phyloP scores from a whole-genome alignment of 257 asterid genomes.

The Scutellaria minor region DNA sequence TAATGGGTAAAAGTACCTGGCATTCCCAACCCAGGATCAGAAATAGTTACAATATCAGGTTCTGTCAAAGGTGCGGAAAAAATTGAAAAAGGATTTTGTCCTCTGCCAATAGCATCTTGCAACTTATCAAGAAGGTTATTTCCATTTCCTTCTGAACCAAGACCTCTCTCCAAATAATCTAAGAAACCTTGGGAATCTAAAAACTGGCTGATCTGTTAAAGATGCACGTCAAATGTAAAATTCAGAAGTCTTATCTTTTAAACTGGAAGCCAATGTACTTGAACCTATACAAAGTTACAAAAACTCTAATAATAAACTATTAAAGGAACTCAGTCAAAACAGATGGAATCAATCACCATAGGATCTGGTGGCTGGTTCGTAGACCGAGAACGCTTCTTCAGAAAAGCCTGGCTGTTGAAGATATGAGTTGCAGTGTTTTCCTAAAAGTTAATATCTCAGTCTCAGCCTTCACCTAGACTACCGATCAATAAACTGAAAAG shows the following conservation, averaged over 20 bases:
- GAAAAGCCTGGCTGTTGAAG: conserved; percentile 90
- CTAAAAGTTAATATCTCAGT: conserved; percentile 44
- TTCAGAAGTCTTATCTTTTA: conserved; percentile 30
- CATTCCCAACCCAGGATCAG: conserved; percentile 57
- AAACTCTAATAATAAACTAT: conserved; percentile 23
- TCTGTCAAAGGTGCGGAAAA: conserved; percentile 55
- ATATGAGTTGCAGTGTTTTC: conserved; percentile 83
- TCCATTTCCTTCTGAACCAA: conserved; percentile 75
- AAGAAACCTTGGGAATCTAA: conserved; percentile 93
- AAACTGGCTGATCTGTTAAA: conserved; percentile 84
- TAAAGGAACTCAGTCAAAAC: conserved; percentile 13
- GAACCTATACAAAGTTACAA: conserved; percentile 12
- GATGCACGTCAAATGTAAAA: conserved; percentile 38
- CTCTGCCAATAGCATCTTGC: conserved; percentile 96
- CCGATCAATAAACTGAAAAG: conserved; percentile 30
- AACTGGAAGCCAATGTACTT: conserved; percentile 7
- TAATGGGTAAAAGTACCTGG: conserved; percentile 50
- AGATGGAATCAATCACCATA: conserved; percentile 55
- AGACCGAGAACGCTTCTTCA: conserved; percentile 92
- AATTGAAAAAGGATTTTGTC: conserved; percentile 80
- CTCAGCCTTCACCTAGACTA: conserved; percentile 61
- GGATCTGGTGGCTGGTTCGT: conserved; percentile 92
- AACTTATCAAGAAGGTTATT: conserved; percentile 88
- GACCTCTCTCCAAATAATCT: conserved; percentile 92
- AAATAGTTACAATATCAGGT: conserved; percentile 74